Evolutionary conservation across 1,139 yeast species (phyloP).

Genomic region (Lodderomyces pseudojiufengensis): DNA sequence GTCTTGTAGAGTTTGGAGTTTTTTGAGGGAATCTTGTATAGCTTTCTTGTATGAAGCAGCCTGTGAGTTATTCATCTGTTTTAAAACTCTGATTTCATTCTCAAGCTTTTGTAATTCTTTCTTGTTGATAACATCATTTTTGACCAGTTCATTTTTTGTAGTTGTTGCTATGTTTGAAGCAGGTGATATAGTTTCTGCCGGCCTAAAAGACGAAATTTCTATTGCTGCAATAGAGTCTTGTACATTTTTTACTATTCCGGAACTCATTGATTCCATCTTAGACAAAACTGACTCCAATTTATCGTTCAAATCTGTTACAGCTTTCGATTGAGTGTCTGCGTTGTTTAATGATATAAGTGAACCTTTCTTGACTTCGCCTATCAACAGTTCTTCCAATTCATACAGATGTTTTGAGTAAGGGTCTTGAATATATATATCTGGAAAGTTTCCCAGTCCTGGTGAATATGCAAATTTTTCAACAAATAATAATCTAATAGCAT

Average conservation of each 20-base stretch:
- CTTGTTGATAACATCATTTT: neutral
- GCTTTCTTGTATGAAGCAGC: conserved; percentile 43
- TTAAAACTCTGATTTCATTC: conserved; percentile 59
- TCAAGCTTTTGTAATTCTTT: conserved; percentile 28
- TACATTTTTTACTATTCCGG: conserved; percentile 21
- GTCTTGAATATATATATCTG: conserved; percentile 77
- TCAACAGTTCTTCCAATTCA: conserved; percentile 70
- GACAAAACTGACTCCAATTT: conserved; percentile 29
- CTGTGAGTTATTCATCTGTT: conserved; percentile 52
- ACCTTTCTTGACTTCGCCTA: conserved; percentile 60
- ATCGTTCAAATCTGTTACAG: conserved; percentile 15
- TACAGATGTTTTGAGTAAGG: conserved; percentile 57
- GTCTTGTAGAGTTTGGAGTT: conserved; percentile 49
- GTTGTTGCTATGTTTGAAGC: neutral
- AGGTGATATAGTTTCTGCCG: conserved; percentile 4
- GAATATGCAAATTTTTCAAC: conserved; percentile 86
- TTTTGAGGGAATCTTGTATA: conserved; percentile 14
- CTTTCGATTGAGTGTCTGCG: conserved; percentile 20
- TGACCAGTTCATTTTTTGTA: neutral
- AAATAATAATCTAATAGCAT: conserved; percentile 67
- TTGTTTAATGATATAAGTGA: conserved; percentile 56
- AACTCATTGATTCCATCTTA: conserved; percentile 27
- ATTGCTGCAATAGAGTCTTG: conserved; percentile 22
- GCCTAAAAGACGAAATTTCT: conserved; percentile 20
- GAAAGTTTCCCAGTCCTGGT: conserved; percentile 68